Evolutionary conservation across 768 basidiomycete species (phyloP).

Genomic region (Galerina sulciceps): DNA sequence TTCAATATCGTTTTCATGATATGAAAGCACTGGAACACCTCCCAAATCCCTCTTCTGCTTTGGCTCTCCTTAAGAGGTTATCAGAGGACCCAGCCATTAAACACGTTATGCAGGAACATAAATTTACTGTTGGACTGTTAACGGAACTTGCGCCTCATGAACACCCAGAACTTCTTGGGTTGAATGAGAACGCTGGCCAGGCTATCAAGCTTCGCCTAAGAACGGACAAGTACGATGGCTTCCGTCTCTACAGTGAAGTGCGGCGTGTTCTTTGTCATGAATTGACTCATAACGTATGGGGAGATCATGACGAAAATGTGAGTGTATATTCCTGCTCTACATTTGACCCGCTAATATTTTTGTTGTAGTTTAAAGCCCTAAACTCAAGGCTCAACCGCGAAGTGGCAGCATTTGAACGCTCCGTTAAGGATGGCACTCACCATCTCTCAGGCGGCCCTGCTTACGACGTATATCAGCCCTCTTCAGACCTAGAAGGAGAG

Average conservation of each 20-base stretch:
- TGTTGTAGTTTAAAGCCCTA: slow-evolving; percentile 68
- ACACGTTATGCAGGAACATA: slow-evolving; percentile 72
- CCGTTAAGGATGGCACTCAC: slow-evolving; percentile 56
- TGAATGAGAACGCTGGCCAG: slow-evolving; percentile 67
- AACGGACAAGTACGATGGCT: slow-evolving; percentile 75
- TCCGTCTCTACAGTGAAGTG: slow-evolving; percentile 65
- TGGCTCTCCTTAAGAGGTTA: slow-evolving; percentile 56
- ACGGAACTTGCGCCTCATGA: slow-evolving; percentile 84
- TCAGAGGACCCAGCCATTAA: slow-evolving; percentile 73
- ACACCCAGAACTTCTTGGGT: slow-evolving; percentile 68
- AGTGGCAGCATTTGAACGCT: slow-evolving; percentile 68
- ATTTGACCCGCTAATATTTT: background rate
- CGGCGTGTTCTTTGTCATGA: slow-evolving; percentile 79
- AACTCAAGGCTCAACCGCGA: slow-evolving; percentile 78
- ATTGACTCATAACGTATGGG: slow-evolving; percentile 75
- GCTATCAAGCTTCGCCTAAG: slow-evolving; percentile 71
- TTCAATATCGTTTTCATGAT: slow-evolving; percentile 65
- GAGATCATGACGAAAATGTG: slow-evolving; percentile 75
- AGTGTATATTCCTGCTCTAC: slow-evolving; percentile 26
- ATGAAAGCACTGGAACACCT: slow-evolving; percentile 66
- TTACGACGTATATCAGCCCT: slow-evolving; percentile 54
- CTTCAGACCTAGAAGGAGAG: slow-evolving; percentile 60
- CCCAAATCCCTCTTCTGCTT: slow-evolving; percentile 63
- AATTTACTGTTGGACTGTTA: slow-evolving; percentile 68
- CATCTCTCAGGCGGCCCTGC: slow-evolving; percentile 40